These are phyloP conservation scores for Fusarium armeniacum DNA, from an alignment of 2,329 filamentous ascomycete species.

Conservation along the genomic window DNA sequence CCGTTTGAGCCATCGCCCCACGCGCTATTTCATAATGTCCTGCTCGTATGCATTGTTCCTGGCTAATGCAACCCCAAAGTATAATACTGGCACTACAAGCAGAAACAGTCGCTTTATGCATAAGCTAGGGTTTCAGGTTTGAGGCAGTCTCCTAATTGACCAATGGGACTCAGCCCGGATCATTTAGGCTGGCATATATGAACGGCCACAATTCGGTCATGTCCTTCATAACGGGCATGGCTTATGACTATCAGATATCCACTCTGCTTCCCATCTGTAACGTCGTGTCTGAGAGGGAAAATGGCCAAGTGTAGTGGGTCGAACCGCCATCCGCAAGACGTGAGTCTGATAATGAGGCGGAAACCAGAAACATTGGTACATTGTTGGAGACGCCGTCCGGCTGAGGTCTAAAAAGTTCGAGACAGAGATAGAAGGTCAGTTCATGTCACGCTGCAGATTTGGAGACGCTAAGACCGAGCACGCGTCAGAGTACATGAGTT, in stretches of 20 bases:
- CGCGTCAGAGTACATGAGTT: constrained; percentile 31
- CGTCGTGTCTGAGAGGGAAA: constrained; percentile 32
- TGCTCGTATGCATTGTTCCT: constrained; percentile 45
- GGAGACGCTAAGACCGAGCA: constrained; percentile 22
- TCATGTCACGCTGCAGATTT: constrained; percentile 34
- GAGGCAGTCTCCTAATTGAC: constrained; percentile 29
- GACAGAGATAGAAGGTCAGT: constrained; percentile 10
- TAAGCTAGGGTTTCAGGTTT: constrained; percentile 56
- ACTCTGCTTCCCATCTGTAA: constrained; percentile 36
- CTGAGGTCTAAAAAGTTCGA: constrained; percentile 28
- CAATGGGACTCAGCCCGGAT: constrained; percentile 52
- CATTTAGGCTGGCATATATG: constrained; percentile 33
- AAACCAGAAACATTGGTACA: constrained; percentile 33
- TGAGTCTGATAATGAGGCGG: constrained; percentile 34
- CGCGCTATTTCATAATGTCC: constrained; percentile 33
- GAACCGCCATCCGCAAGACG: constrained; percentile 14
- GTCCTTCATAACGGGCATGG: constrained; percentile 45
- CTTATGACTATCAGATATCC: constrained; percentile 39
- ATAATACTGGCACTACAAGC: constrained; percentile 35
- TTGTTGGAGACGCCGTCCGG: constrained; percentile 36
- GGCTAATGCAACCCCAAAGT: constrained; percentile 51
- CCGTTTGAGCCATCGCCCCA: constrained; percentile 31
- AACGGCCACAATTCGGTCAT: constrained; percentile 47
- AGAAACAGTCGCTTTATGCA: constrained; percentile 51
- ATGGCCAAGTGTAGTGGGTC: constrained; percentile 37